Conservation (phyloP, 495 filamentous ascomycete genomes). For the Penicillium maclennaniae region DNA sequence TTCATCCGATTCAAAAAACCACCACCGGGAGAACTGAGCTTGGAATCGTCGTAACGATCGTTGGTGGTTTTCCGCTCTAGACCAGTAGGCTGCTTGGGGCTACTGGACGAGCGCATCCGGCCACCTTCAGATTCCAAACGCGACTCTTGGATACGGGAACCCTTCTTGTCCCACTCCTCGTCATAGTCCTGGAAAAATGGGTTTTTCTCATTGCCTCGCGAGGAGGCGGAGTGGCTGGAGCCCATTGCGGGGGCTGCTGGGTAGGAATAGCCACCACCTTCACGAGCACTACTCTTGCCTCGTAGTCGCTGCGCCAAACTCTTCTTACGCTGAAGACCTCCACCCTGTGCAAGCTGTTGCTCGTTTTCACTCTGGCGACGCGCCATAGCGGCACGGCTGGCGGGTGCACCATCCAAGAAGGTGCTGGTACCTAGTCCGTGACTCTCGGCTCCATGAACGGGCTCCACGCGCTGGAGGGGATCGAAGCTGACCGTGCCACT, state of each 20-base stretch:
- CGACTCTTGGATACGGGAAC: conserved; percentile 54
- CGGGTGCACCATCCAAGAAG: conserved; percentile 91
- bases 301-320: conserved; percentile 84
- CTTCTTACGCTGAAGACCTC: conserved; percentile 83
- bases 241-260: conserved; percentile 31
- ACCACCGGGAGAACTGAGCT: conserved; percentile 45
- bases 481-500: conserved; percentile 50
- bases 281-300: conserved; percentile 56
- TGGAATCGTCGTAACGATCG: conserved; percentile 52
- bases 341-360: conserved; percentile 37
- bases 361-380: conserved; percentile 65
- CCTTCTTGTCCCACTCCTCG: conserved; percentile 67
- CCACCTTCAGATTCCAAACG: conserved; percentile 43
- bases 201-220: conserved; percentile 56
- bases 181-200: conserved; percentile 88
- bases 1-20: conserved; percentile 85
- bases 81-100: conserved; percentile 50
- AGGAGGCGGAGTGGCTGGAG: conserved; percentile 31
- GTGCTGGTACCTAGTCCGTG: conserved; percentile 90
- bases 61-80: conserved; percentile 68
- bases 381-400: conserved; percentile 77
- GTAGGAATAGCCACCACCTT: conserved; percentile 23
- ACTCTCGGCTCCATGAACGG: conserved; percentile 78
- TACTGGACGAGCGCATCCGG: conserved; percentile 54
- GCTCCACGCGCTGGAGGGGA: conserved; percentile 55